Conservation (phyloP, 352 stramenopile genomes). For the Salisapilia sapeloensis region DNA sequence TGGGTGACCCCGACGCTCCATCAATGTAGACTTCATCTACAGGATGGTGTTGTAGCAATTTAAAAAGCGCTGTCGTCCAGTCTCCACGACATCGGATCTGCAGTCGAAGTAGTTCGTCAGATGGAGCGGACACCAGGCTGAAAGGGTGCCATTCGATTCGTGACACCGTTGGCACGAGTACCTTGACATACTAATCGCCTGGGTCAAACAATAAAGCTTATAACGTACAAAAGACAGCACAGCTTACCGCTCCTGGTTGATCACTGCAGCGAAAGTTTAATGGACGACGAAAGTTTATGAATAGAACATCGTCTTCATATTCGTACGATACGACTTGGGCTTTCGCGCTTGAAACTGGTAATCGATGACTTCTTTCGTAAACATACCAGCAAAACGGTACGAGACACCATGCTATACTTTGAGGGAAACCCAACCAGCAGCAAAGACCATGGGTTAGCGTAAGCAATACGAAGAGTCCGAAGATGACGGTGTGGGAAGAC, state of each 20-base stretch:
- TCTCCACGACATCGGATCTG: constrained; percentile 21
- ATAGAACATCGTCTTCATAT: too few relatives aligned
- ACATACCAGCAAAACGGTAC: constrained; percentile 10
- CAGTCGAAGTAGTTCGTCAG: constrained; percentile 19
- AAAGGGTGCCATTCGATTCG: constrained; percentile 66
- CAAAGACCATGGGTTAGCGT: constrained; percentile 8
- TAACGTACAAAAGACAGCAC: background rate
- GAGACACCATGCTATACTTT: constrained; percentile 17
- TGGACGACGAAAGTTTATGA: too few relatives aligned
- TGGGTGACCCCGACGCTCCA: constrained; percentile 17
- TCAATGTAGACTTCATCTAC: constrained; percentile 4
- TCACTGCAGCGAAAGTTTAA: too few relatives aligned
- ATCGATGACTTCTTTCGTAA: constrained; percentile 9
- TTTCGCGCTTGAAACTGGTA: constrained; percentile 12
- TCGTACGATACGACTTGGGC: too few relatives aligned
- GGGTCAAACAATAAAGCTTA: background rate
- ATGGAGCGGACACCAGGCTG: constrained; percentile 31
- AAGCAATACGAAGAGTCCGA: constrained; percentile 12
- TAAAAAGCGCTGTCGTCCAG: constrained; percentile 16
- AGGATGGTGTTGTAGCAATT: constrained; percentile 1
- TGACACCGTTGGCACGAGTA: constrained; percentile 38
- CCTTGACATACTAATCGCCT: constrained; percentile 30
- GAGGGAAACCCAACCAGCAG: constrained; percentile 12
- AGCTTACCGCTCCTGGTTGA: too few relatives aligned
- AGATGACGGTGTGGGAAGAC: constrained; percentile 8